Evolutionary conservation across 179 eudicot genomes (phyloP), one percentile per base, ranked within the genome.

Genomic region (Beta lomatogona): DNA sequence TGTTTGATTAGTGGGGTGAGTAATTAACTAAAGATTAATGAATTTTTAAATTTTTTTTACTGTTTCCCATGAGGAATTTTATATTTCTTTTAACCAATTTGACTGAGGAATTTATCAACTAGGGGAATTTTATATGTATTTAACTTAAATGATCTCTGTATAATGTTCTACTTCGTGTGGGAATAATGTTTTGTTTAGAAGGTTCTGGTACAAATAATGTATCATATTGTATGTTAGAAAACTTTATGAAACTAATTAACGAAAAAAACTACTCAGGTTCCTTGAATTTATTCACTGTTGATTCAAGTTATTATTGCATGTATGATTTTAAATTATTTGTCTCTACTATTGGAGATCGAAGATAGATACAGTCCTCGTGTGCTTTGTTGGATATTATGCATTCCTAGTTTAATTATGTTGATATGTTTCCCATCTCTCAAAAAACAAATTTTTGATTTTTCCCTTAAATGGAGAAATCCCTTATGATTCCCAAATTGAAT

Each of bases 121-220:
- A 7, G 52, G 57, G 41, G 22, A 46, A 36, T 36, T 36, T 12
- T 28, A 12, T 28, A n/a, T 61, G 66, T 66, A 13, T 16, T 36
- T 28, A 48, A 48, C 8, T 48, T 48, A 48, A 48, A 3, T 48
- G 52, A 48, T 9, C 52, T 48, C 9, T 3, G 46, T 12, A 2
- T 66, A 66, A 61, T 61, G 71, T 53, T 60, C 0, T 14, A 63
- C 44, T 36, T 58, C 70, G 44, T 48, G 46, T 77, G 59, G 72
- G 80, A 61, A 63, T 64, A 46, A 63, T 22, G n/a, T 45, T 45
- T 75, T 45, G 71, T 45, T 67, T 55, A 68, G 80, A 78, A 78
- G 80, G 64, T 78, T 78, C 80, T 68, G 61, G 45, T 78, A 65
- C 73, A 48, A 48, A 48, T 48, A 52, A 66, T 53, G 73, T 19